Evolutionary conservation across 306 rosid species (phyloP), one percentile per base, ranked within the genome.

Genomic region (Lathyrus sativus): DNA sequence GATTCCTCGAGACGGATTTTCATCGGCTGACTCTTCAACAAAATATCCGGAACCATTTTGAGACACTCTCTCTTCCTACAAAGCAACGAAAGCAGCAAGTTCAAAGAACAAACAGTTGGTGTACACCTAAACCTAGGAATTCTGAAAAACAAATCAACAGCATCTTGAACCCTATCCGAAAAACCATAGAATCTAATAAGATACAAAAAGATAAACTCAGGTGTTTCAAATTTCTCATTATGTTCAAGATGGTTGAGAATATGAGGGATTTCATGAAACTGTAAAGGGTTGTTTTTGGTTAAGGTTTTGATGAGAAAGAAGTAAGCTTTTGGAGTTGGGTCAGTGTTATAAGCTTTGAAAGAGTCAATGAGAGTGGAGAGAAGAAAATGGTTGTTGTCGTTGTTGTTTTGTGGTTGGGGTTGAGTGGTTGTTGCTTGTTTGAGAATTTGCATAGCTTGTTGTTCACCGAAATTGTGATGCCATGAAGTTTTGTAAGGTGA

Each of bases 321-420:
- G 82, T 87, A 92, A 67, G 95, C 95, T 53, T 77, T 81, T 26
- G 92, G 91, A 8, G 86, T 84, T 74, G 95, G 96, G 41, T 86
- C 73, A 50, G 79, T 74, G 80, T 68, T 29, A 62, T 83, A 87
- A 6, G 88, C 57, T 50, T 50, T 80, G 81, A 87, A 89, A 13
- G 92, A 89, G 74, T 72, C 15, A 37, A 84, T 9, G 50, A 89
- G 95, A 14, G 81, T 55, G 39, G 89, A 75, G 48, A 92, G 95
- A 31, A 92, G 92, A 58, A 51, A 60, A 65, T 86, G 89, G 46
- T 19, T 22, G 28, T 72, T 46, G 46, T 19, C 17, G 28, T 72
- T 46, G 71, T 61, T 61, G 49, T 67, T 62, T 9, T 45, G 46
- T 17, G 6, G n/a, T 63, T 65, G 68, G 12, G 56, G 29, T 51